Evolutionary conservation across 805 yeast species (phyloP), one percentile per base, ranked within the genome.

Genomic region (Candida jianshihensis): DNA sequence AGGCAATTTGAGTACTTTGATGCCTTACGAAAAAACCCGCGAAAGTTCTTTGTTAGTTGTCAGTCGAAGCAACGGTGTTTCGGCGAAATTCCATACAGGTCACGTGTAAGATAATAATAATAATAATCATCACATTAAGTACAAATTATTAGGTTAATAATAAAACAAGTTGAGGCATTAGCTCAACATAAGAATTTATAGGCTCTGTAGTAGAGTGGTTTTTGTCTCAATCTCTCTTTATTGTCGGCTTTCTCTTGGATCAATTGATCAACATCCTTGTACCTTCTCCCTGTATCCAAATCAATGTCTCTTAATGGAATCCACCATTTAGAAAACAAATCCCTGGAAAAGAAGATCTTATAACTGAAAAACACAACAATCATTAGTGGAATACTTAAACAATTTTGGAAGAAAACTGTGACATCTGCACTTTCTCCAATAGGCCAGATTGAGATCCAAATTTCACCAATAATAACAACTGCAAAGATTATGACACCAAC

Each of bases 361-460:
- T 68, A 67, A 11, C 53, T 53, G 17, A 62, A 34, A 53, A 63
- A 67, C 38, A 71, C 58, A 3, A 64, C 48, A 30, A 73, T 42
- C 61, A 67, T 59, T 32, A 68, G 57, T 15, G 69, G 66, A 26
- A 66, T 57, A 28, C 70, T 63, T 38, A 71, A 58, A 58, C 75
- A 29, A 13, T 29, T 29, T 48, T 70, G 59, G 62, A 73, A 71
- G 54, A 73, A 72, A 2, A 49, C 50, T 29, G 46, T 48, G 6
- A 63, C 68, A 36, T 43, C 39, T 41, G 59, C 66, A 13, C 59
- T 26, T 3, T 30, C 42, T 5, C 73, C 72, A 30, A 73, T 50
- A 34, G 89, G 89, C 64, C 63, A 79, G 28, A 79, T 61, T 3
- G 87, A 83, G 39, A 76, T 66, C 82, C 86, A 82, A 63, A 82